These are phyloP conservation scores for Cutaneotrichosporon sp. DNA, from an alignment of 1,284 basidiomycete genomes.

Conservation along the genomic window DNA sequence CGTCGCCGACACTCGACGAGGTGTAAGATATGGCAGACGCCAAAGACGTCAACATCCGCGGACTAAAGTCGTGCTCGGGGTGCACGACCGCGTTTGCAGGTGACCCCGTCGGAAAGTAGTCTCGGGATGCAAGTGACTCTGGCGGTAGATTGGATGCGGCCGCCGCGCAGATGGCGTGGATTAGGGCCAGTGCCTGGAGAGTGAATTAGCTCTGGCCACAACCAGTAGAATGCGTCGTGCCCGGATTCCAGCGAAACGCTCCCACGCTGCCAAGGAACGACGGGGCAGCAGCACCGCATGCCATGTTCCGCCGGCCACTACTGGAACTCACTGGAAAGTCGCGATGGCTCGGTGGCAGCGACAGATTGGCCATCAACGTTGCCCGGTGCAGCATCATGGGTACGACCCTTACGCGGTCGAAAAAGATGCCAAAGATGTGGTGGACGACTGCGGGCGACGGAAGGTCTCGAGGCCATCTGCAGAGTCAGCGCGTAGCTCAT, in stretches of 20 bases:
- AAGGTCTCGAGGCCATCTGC: slow-evolving; percentile 36
- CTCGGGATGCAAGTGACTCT: slow-evolving; percentile 22
- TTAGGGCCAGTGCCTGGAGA: slow-evolving; percentile 11
- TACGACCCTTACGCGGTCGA: slow-evolving; percentile 33
- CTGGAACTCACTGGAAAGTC: slow-evolving; percentile 36
- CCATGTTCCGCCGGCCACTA: too few species aligned
- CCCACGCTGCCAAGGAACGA: too few species aligned
- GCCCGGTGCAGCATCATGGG: slow-evolving; percentile 37
- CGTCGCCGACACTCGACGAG: neutral
- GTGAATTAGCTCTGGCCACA: neutral
- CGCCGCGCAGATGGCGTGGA: slow-evolving; percentile 38
- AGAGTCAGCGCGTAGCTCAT: neutral
- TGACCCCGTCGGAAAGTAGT: slow-evolving; percentile 38
- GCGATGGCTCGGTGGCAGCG: slow-evolving; percentile 30
- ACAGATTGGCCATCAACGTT: slow-evolving; percentile 25
- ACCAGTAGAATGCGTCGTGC: neutral
- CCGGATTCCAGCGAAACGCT: neutral
- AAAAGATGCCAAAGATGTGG: slow-evolving; percentile 37
- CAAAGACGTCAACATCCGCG: neutral
- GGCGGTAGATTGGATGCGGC: slow-evolving; percentile 32
- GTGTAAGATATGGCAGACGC: neutral
- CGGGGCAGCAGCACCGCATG: too few species aligned
- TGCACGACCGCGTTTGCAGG: slow-evolving; percentile 22
- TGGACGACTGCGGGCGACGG: slow-evolving; percentile 31
- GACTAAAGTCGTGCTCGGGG: slow-evolving; percentile 28